These are phyloP conservation scores for Fusarium stilboides DNA, from an alignment of 2,329 filamentous ascomycete genomes.

Conservation along the genomic window DNA sequence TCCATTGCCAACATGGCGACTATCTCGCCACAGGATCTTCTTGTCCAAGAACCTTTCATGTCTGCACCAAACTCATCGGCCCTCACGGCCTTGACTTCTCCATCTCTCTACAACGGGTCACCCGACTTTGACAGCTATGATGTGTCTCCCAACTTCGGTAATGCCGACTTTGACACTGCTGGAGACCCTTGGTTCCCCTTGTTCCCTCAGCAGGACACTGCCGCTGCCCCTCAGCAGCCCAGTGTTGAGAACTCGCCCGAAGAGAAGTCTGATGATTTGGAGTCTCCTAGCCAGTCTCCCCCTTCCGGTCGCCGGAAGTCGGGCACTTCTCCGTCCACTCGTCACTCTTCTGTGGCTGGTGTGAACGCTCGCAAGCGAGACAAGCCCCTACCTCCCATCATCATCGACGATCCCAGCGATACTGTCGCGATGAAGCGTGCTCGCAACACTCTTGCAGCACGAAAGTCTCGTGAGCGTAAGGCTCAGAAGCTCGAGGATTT, in stretches of 20 bases:
- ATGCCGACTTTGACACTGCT: slow-evolving; percentile 67
- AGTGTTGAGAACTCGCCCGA: slow-evolving; percentile 61
- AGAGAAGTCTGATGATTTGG: slow-evolving; percentile 64
- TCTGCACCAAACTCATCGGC: slow-evolving; percentile 87
- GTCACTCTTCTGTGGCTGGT: slow-evolving; percentile 79
- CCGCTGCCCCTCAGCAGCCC: slow-evolving; percentile 45
- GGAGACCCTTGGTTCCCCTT: slow-evolving; percentile 80
- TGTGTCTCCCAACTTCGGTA: slow-evolving; percentile 82
- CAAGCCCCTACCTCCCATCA: slow-evolving; percentile 85
- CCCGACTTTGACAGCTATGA: slow-evolving; percentile 83
- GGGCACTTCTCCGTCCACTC: slow-evolving; percentile 62
- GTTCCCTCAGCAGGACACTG: slow-evolving; percentile 72
- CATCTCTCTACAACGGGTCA: slow-evolving; percentile 83
- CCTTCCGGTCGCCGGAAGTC: slow-evolving; percentile 63
- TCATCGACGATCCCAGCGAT: slow-evolving; percentile 81
- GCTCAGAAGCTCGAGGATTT: slow-evolving; percentile 81
- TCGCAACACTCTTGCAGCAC: slow-evolving; percentile 92
- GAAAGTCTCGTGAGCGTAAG: slow-evolving; percentile 92
- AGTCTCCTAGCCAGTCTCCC: slow-evolving; percentile 60
- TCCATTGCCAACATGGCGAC: slow-evolving; percentile 74
- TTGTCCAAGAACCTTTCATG: slow-evolving; percentile 77
- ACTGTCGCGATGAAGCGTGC: slow-evolving; percentile 91
- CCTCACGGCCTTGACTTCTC: slow-evolving; percentile 88
- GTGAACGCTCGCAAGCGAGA: slow-evolving; percentile 82
- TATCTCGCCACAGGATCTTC: slow-evolving; percentile 86